These are phyloP conservation scores for Hypomyces perniciosus DNA, from an alignment of 2,329 filamentous ascomycete genomes.

Conservation along the genomic window DNA sequence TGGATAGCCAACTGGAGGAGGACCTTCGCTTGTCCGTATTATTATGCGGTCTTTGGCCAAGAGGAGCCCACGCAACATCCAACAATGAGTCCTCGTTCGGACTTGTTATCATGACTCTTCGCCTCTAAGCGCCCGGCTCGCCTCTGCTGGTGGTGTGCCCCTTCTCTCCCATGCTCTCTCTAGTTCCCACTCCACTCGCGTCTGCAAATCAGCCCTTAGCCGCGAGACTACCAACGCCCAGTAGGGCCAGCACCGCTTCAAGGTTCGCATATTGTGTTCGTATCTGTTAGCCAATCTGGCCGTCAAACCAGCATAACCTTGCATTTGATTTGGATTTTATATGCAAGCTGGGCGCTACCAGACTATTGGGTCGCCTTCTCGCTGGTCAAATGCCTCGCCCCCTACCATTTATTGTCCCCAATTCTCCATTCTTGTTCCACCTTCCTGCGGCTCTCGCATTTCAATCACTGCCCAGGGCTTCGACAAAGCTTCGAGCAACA, in stretches of 20 bases:
- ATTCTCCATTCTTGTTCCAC: background rate
- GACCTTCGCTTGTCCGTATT: no score
- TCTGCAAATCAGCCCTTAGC: conserved; percentile 14
- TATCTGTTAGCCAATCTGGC: background rate
- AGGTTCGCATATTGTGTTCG: background rate
- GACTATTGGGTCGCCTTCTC: conserved; percentile 20
- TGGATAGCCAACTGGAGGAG: background rate
- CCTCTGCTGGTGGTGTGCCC: background rate
- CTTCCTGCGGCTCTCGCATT: background rate
- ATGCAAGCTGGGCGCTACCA: conserved; percentile 28
- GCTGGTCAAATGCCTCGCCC: background rate
- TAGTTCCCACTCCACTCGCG: conserved; percentile 14
- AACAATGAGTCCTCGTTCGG: background rate
- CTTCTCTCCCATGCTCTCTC: conserved; percentile 8
- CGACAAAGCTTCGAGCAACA: background rate
- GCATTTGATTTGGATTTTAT: conserved; percentile 2
- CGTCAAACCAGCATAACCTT: background rate
- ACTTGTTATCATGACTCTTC: conserved; percentile 11
- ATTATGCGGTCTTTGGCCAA: no score
- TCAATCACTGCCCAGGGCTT: background rate
- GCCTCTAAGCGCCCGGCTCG: conserved; percentile 22
- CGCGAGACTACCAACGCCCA: conserved; percentile 8
- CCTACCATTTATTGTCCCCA: background rate
- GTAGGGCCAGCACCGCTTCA: background rate
- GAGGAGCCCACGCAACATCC: background rate